Conservation (phyloP, 441 rosid genomes). For the Gossypium laxum region DNA sequence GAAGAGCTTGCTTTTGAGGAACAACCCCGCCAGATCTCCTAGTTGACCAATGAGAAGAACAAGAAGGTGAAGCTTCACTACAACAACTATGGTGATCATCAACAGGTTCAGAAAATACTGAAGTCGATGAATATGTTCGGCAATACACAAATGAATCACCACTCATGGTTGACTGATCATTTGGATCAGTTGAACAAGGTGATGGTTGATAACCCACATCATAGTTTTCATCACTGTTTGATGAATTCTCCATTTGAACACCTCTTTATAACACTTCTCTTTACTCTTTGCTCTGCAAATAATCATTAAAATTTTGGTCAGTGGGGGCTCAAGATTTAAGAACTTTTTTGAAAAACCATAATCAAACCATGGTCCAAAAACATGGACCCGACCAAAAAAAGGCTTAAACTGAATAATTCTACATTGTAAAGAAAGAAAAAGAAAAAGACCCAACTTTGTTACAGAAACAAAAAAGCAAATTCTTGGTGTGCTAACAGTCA, state of each 20-base stretch:
- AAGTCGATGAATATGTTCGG: conserved; percentile 57
- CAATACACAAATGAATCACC: conserved; percentile 47
- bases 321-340: conserved; percentile 13
- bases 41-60: conserved; percentile 49
- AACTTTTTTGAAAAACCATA: conserved; percentile 10
- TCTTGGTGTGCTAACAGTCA: conserved; percentile 16
- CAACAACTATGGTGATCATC: conserved; percentile 47
- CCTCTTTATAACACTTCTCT: neutral
- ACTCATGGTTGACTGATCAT: conserved; percentile 44
- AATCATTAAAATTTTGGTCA: conserved; percentile 25
- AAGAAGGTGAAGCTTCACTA: conserved; percentile 61
- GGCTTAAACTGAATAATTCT: neutral
- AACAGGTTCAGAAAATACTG: conserved; percentile 44
- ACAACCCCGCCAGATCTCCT: conserved; percentile 22
- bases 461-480: conserved; percentile 34
- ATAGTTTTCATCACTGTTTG: conserved; percentile 37
- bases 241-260: conserved; percentile 35
- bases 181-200: conserved; percentile 44
- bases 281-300: conserved; percentile 25
- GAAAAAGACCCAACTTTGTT: conserved; percentile 16
- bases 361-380: conserved; percentile 7
- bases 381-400: conserved; percentile 11
- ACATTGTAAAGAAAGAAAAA: neutral
- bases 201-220: conserved; percentile 48
- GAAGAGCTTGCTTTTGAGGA: conserved; percentile 16